A percentile compares a stretch with the other conserved stretches of the same genome.
These are phyloP conservation scores for Botrytis elliptica DNA, from an alignment of 2,329 filamentous ascomycete species.

Conservation along the genomic window DNA sequence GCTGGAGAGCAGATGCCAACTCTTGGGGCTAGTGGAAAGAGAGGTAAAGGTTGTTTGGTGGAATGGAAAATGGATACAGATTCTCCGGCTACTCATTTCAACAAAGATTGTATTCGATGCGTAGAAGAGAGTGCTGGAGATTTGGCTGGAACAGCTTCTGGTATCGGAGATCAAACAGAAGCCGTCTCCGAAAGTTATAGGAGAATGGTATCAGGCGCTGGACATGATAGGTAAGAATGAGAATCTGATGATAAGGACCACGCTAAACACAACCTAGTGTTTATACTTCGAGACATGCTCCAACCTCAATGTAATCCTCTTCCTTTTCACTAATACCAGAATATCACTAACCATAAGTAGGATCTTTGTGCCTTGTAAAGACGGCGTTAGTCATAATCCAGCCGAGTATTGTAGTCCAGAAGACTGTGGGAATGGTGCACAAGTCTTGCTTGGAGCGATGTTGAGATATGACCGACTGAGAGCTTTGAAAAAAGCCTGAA, in stretches of 20 bases:
- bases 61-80: constrained; percentile 62
- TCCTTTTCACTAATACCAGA: background rate
- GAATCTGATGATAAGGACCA: constrained; percentile 39
- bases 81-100: constrained; percentile 62
- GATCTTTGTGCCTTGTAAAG: constrained; percentile 63
- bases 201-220: constrained; percentile 61
- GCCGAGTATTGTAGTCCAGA: constrained; percentile 60
- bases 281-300: constrained; percentile 57
- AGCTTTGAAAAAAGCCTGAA: constrained; percentile 27
- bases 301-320: constrained; percentile 54
- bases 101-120: constrained; percentile 64
- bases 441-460: constrained; percentile 48
- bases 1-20: constrained; percentile 53
- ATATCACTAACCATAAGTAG: constrained; percentile 23
- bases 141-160: constrained; percentile 52
- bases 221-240: constrained; percentile 51
- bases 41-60: constrained; percentile 52
- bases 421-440: constrained; percentile 56
- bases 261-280: constrained; percentile 47
- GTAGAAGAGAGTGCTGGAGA: constrained; percentile 59
- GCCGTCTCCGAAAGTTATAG: constrained; percentile 47
- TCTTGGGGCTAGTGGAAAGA: constrained; percentile 45
- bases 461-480: constrained; percentile 42
- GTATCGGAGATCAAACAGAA: constrained; percentile 51
- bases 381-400: constrained; percentile 64